Percentiles rank a stretch among this genome's conserved stretches.
Conservation (phyloP, 2,329 filamentous ascomycete species). For the Botrytis medusae region DNA sequence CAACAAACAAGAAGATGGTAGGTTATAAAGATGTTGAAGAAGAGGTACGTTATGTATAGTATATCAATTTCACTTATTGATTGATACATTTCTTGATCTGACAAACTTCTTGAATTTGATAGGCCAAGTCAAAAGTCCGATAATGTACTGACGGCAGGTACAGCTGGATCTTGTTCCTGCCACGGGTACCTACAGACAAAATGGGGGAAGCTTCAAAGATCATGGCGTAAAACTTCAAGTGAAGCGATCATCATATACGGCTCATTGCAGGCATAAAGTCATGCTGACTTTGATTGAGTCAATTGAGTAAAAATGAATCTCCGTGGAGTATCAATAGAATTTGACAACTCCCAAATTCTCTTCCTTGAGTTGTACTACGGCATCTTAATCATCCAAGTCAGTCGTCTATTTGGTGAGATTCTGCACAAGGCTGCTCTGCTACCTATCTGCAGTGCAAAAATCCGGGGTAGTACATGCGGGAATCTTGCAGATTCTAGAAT, state of each 20-base stretch:
- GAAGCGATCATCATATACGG: slow-evolving; percentile 21
- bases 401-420: slow-evolving; percentile 24
- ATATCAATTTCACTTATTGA: neutral
- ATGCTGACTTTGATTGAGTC: slow-evolving; percentile 9
- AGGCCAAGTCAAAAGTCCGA: neutral
- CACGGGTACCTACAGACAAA: slow-evolving; percentile 3
- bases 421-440: slow-evolving; percentile 25
- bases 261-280: slow-evolving; percentile 18
- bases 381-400: slow-evolving; percentile 6
- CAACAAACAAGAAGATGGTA: neutral
- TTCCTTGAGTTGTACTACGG: neutral
- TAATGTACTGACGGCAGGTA: slow-evolving; percentile 11
- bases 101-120: neutral
- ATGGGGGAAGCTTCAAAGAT: slow-evolving; percentile 5
- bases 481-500: slow-evolving; percentile 27
- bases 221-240: slow-evolving; percentile 20
- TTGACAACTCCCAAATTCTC: slow-evolving; percentile 5
- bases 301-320: slow-evolving; percentile 10
- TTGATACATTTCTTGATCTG: neutral
- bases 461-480: slow-evolving; percentile 25
- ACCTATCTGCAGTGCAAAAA: slow-evolving; percentile 19
- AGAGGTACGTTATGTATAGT: neutral
- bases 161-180: slow-evolving; percentile 1
- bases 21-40: neutral
- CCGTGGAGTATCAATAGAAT: neutral